phyloP scores from a whole-genome alignment of 2,329 filamentous ascomycete genomes.

The Alternaria hordeiaustralica region DNA sequence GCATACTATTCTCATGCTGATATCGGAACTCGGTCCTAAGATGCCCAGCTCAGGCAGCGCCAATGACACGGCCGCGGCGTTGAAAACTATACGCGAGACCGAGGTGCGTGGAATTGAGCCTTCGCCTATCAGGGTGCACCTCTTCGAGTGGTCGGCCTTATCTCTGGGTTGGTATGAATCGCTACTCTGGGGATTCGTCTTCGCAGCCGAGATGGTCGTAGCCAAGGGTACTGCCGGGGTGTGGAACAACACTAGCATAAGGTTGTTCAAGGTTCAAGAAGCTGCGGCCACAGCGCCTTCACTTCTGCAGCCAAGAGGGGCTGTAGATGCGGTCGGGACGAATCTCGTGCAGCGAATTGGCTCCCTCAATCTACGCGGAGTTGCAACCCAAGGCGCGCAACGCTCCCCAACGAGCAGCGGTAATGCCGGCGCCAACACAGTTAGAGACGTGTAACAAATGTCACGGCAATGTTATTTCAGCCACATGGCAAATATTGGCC shows the following conservation, averaged over 20 bases:
- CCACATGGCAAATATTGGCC: conserved; percentile 12
- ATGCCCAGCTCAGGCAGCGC: conserved; percentile 56
- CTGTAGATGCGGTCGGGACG: conserved; percentile 90
- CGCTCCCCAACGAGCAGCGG: conserved; percentile 23
- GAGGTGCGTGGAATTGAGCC: conserved; percentile 76
- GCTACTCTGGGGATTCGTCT: conserved; percentile 91
- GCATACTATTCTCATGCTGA: conserved; percentile 81
- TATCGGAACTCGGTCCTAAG: conserved; percentile 64
- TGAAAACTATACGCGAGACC: conserved; percentile 63
- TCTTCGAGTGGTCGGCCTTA: conserved; percentile 92
- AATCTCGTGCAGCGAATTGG: conserved; percentile 88
- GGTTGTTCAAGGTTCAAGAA: conserved; percentile 88
- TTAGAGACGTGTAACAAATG: conserved; percentile 44
- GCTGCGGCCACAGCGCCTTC: conserved; percentile 80
- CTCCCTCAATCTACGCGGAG: conserved; percentile 72
- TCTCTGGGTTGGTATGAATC: conserved; percentile 96
- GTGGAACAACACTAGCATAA: conserved; percentile 90
- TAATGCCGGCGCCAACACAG: conserved; percentile 31
- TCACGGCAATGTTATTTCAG: conserved; percentile 5
- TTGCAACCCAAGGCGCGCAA: conserved; percentile 28
- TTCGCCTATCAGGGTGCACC: conserved; percentile 76
- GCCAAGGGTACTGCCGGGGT: conserved; percentile 87
- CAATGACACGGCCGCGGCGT: conserved; percentile 48
- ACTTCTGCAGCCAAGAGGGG: conserved; percentile 82
- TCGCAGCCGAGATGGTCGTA: conserved; percentile 86